Evolutionary conservation across 345 rosid species (phyloP), one percentile per base, ranked within the genome.

Genomic region (Brassica cretica): DNA sequence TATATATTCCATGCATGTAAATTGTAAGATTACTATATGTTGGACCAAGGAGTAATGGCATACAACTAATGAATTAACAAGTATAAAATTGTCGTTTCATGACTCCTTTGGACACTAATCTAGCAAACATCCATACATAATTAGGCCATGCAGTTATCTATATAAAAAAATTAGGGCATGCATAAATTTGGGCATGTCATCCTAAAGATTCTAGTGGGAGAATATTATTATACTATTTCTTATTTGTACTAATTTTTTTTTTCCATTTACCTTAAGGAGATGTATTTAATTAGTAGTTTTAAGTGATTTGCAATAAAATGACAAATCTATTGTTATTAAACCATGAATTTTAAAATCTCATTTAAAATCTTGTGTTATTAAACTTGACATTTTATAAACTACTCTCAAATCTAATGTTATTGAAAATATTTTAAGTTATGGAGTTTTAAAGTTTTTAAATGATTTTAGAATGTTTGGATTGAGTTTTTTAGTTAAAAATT

Each of bases 1-100:
- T 14, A 24, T 67, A 67, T 58, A 49, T 19, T 60, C 51, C 33
- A 8, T 55, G 16, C 33, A 8, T 55, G 16, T 14, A 44, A 35
- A 30, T n/a, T 61, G 53, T 9, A 21, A 12, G 61, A 67, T 39
- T 75, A 11, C 33, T 25, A 25, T 61, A 4, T 49, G 12, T n/a
- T 76, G 21, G 21, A 19, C 21, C 21, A 19, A 19, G 21, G 63
- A 44, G 11, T 7, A 64, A 51, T 32, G 7, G 19, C 3, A 2
- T 16, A 49, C 53, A 65, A 37, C 21, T 18, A 66, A 39, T 39
- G 39, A 19, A 66, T 44, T 67, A 67, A 68, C 24, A 70, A 55
- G 24, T 32, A 30, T 55, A 32, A 10, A 30, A 49, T 55, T 70
- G 64, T 70, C 64, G 64, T 70, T 70, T 30, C 64, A 55, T 55